A percentile compares a stretch with the other conserved stretches of the same genome.
Conservation (phyloP, 306 rosid genomes). For the Dalbergia cultrata region DNA sequence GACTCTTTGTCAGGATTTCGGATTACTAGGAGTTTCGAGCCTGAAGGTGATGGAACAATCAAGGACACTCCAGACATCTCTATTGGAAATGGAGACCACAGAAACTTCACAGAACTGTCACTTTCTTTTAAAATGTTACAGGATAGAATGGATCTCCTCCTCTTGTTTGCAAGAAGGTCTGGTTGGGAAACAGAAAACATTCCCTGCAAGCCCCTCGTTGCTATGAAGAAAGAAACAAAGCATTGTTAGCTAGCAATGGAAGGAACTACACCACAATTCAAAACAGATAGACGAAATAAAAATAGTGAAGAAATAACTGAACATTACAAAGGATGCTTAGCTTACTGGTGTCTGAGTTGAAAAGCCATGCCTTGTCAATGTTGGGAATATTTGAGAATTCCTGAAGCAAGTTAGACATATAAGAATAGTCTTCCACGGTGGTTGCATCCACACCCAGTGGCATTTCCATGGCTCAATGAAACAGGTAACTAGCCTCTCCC, state of each 20-base stretch:
- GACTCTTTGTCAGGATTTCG: conserved; percentile 67
- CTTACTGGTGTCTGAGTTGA: conserved; percentile 55
- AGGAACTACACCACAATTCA: neutral
- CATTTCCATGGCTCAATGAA: conserved; percentile 50
- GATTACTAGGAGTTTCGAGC: conserved; percentile 71
- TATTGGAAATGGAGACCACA: conserved; percentile 83
- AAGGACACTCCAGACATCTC: conserved; percentile 71
- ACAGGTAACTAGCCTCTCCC: conserved; percentile 39
- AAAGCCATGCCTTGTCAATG: conserved; percentile 86
- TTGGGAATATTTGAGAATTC: conserved; percentile 67
- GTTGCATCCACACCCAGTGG: conserved; percentile 61
- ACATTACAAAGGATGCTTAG: conserved; percentile 11
- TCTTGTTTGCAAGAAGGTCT: conserved; percentile 71
- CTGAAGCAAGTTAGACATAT: conserved; percentile 72
- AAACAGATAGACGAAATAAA: neutral
- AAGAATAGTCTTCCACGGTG: conserved; percentile 69
- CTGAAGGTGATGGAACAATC: conserved; percentile 84
- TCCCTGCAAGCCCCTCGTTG: conserved; percentile 56
- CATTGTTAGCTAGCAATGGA: conserved; percentile 8
- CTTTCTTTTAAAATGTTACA: conserved; percentile 60
- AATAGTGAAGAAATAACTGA: neutral
- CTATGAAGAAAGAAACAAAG: conserved; percentile 43
- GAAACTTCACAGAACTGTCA: conserved; percentile 55
- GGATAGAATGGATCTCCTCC: conserved; percentile 63
- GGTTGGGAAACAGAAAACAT: conserved; percentile 74